Evolutionary conservation across 805 yeast genomes (phyloP), one percentile per base, ranked within the genome.

Genomic region (Sugiyamaella chiloensis): DNA sequence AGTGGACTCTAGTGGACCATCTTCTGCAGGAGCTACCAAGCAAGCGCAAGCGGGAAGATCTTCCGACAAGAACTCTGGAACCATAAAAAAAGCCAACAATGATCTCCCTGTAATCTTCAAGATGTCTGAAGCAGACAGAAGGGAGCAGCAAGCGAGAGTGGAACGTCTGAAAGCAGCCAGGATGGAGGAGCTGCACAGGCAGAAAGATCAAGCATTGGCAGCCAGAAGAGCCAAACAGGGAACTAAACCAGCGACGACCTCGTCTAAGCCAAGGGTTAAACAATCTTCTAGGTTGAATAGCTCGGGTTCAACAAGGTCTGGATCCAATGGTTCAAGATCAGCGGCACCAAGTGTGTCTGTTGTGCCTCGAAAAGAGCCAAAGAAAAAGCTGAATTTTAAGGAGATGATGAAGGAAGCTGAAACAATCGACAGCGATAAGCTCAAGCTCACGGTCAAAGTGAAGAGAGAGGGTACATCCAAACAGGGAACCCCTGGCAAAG

Each of bases 331-430:
- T n/a, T n/a, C n/a, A n/a, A n/a, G n/a, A n/a, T n/a, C n/a, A n/a
- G n/a, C n/a, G n/a, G n/a, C n/a, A n/a, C n/a, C n/a, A n/a, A 5
- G 47, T 24, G 26, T n/a, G n/a, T n/a, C n/a, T n/a, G n/a, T n/a
- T n/a, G n/a, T n/a, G n/a, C n/a, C n/a, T n/a, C 37, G 42, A 12
- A 39, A 46, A 1, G 44, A 55, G 9, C 54, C 58, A 7, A 51
- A 46, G 41, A 64, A 63, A 50, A 63, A 80, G 60, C 63, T 83
- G 61, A 78, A 80, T 14, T 85, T 83, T 60, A 74, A 73, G 47
- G 86, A 85, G 37, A 70, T 85, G 45, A 79, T 85, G 85, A 78
- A 78, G 58, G 78, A 79, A 60, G 93, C 91, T 0, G 75, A 75
- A 11, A 65, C 68, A 9, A 76, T 85, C 1, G 85, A 83, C 59